phyloP scores from a whole-genome alignment of 257 asterid genomes.

The Nicotiana paniculata region DNA sequence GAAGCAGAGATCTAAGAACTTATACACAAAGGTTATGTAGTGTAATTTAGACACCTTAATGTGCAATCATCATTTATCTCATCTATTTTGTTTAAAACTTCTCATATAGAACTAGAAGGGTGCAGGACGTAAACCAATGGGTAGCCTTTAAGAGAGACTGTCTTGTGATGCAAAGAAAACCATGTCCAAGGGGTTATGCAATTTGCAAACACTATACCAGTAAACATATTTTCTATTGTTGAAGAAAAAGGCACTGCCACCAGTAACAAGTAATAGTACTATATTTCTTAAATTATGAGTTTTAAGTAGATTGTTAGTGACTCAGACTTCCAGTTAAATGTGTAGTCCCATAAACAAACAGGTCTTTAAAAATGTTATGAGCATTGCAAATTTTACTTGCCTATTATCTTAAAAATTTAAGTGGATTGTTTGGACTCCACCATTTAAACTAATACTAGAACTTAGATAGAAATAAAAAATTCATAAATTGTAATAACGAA shows the following conservation, averaged over 20 bases:
- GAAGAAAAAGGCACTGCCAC: neutral
- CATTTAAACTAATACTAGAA: neutral
- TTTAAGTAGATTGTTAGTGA: neutral
- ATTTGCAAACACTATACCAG: neutral
- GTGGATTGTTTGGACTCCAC: neutral
- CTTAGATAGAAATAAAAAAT: neutral
- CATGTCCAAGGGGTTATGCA: neutral
- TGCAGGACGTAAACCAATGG: neutral
- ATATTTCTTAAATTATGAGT: neutral
- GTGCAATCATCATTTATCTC: neutral
- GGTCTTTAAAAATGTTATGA: neutral
- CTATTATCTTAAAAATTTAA: neutral
- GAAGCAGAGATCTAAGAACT: no score
- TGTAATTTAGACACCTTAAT: neutral
- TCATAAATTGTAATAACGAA: neutral
- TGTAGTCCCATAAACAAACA: neutral
- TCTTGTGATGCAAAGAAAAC: neutral
- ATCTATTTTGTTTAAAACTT: neutral
- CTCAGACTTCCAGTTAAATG: neutral
- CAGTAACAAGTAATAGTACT: neutral
- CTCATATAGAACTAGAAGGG: neutral
- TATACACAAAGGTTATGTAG: no score
- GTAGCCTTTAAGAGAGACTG: neutral
- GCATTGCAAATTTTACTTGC: neutral
- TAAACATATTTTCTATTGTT: neutral